Conservation (phyloP, 164 flowering plant genomes). For the Magnolia kwangsiensis region DNA sequence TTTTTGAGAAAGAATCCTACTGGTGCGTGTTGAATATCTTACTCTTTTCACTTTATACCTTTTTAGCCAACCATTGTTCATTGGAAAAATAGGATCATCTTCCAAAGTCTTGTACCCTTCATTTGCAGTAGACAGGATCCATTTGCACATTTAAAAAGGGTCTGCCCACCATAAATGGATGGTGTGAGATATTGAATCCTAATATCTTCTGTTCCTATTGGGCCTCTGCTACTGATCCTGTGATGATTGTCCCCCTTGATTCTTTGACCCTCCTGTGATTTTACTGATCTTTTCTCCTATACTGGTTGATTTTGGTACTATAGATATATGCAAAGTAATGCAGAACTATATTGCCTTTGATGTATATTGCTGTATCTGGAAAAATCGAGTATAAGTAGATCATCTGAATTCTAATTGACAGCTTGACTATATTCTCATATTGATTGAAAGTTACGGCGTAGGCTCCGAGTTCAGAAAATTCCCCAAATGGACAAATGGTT, state of each 20-base stretch:
- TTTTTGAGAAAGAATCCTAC: slow-evolving; percentile 39
- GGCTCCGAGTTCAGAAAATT: too few species aligned
- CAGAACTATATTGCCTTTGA: neutral
- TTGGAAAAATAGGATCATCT: neutral
- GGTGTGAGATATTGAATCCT: neutral
- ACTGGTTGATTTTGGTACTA: neutral
- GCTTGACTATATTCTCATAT: too few species aligned
- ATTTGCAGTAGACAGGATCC: neutral
- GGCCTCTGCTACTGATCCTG: neutral
- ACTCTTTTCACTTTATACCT: neutral
- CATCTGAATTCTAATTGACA: too few species aligned
- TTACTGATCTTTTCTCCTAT: neutral
- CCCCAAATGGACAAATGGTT: too few species aligned
- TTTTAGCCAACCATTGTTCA: neutral
- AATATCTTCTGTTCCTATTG: neutral
- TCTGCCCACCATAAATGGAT: neutral
- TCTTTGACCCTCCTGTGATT: neutral
- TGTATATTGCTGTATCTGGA: neutral
- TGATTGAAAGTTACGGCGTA: too few species aligned
- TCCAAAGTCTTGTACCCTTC: neutral
- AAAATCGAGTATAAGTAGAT: neutral
- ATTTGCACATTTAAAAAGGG: neutral
- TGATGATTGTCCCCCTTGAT: neutral
- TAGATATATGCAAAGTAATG: neutral
- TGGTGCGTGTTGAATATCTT: slow-evolving; percentile 23